Percentiles rank a stretch among this genome's conserved stretches.
Evolutionary conservation across 225 moss, liverwort and hornwort species (phyloP).

Genomic region (Pleurozium schreberi): DNA sequence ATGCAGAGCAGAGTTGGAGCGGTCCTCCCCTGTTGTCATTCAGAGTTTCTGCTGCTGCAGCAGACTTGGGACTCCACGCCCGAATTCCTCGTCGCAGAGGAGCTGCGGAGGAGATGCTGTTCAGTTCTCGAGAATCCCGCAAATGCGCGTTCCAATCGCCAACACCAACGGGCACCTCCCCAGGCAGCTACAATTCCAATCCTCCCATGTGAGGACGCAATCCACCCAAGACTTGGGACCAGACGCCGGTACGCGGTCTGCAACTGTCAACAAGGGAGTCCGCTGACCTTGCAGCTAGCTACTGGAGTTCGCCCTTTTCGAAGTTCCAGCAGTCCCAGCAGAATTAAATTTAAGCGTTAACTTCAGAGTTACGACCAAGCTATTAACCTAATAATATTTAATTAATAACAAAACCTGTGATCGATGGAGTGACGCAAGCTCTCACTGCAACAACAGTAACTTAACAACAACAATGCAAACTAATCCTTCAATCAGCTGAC

Average conservation of each 20-base stretch:
- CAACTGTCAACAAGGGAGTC: neutral
- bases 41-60: neutral
- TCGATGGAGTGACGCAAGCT: neutral
- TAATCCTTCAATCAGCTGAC: neutral
- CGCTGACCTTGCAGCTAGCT: neutral
- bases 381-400: neutral
- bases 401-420: neutral
- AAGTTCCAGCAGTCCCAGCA: neutral
- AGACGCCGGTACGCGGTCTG: neutral
- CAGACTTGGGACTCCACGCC: neutral
- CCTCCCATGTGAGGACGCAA: neutral
- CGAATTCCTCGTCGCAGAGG: neutral
- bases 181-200: neutral
- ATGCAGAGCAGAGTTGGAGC: neutral
- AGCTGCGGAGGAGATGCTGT: neutral
- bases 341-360: neutral
- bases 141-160: neutral
- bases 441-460: neutral
- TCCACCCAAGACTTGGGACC: neutral
- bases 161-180: neutral
- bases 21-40: neutral
- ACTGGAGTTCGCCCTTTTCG: neutral
- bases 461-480: neutral
- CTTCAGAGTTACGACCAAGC: neutral
- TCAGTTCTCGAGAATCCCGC: neutral